phyloP scores from a whole-genome alignment of 192 early-diverging fungal genomes.

The Linnemannia schmuckeri region DNA sequence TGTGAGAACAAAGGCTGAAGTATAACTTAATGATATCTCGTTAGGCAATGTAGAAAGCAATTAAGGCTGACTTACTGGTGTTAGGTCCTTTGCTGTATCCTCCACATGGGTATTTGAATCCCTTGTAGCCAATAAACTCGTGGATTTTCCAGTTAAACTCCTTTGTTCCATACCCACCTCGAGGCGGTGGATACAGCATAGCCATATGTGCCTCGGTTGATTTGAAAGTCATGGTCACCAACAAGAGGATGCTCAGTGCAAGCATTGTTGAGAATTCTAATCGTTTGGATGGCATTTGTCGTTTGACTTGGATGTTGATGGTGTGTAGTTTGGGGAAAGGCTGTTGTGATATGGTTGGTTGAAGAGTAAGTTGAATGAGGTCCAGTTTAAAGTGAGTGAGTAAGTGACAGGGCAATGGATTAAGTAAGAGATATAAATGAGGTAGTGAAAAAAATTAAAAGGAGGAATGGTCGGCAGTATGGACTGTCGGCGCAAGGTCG shows the following conservation, averaged over 20 bases:
- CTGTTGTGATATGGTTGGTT: too few relatives aligned
- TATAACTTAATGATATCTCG: not conserved
- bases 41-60: not conserved
- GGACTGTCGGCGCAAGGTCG: too few relatives aligned
- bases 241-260: constrained; percentile 11
- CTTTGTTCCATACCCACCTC: constrained; percentile 32
- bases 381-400: too few relatives aligned
- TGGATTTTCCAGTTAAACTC: constrained; percentile 39
- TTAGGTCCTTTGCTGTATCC: constrained; percentile 22
- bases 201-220: constrained; percentile 38
- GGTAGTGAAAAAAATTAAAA: too few relatives aligned
- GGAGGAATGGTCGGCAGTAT: too few relatives aligned
- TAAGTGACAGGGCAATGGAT: too few relatives aligned
- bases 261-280: not conserved
- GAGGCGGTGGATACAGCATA: constrained; percentile 32
- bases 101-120: constrained; percentile 41
- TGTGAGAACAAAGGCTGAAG: too few relatives aligned
- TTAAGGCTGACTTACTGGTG: constrained; percentile 19
- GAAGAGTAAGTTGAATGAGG: too few relatives aligned
- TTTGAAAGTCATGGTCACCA: not conserved
- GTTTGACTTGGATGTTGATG: not conserved
- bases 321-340: not conserved
- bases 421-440: too few relatives aligned
- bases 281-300: not conserved
- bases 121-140: constrained; percentile 32